Conservation (phyloP, 2,329 filamentous ascomycete species). For the Fusarium sambucinum region DNA sequence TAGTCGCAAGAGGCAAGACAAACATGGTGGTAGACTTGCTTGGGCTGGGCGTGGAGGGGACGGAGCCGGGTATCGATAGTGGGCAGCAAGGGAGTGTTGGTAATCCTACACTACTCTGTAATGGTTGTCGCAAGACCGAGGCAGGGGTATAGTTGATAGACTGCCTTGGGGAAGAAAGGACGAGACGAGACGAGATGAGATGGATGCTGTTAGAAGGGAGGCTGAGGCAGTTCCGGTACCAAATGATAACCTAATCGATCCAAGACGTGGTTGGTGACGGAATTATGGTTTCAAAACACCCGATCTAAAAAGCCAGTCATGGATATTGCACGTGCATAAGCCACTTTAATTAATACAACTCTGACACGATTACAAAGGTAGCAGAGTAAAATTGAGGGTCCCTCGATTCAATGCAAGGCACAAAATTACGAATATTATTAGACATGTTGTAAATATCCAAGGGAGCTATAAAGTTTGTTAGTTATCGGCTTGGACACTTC, state of each 20-base stretch:
- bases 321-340: slow-evolving; percentile 42
- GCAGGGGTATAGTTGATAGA: slow-evolving; percentile 23
- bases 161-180: slow-evolving; percentile 6
- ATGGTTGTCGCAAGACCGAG: slow-evolving; percentile 2
- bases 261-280: slow-evolving; percentile 37
- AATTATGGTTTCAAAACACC: slow-evolving; percentile 42
- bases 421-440: background rate
- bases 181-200: background rate
- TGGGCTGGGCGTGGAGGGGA: slow-evolving; percentile 20
- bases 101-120: background rate
- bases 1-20: slow-evolving; percentile 37
- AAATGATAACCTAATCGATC: slow-evolving; percentile 32
- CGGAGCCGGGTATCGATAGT: slow-evolving; percentile 31
- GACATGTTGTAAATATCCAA: background rate
- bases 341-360: slow-evolving; percentile 26
- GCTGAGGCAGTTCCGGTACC: slow-evolving; percentile 29
- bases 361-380: slow-evolving; percentile 17
- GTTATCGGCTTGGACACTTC: background rate
- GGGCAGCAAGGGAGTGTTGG: slow-evolving; percentile 27
- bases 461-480: slow-evolving; percentile 4
- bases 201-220: slow-evolving; percentile 29
- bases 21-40: slow-evolving; percentile 42
- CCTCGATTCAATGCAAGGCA: background rate
- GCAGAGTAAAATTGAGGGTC: background rate
- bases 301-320: slow-evolving; percentile 26